Evolutionary conservation across 352 stramenopile species (phyloP).

Genomic region (Phytophthora chlamydospora): DNA sequence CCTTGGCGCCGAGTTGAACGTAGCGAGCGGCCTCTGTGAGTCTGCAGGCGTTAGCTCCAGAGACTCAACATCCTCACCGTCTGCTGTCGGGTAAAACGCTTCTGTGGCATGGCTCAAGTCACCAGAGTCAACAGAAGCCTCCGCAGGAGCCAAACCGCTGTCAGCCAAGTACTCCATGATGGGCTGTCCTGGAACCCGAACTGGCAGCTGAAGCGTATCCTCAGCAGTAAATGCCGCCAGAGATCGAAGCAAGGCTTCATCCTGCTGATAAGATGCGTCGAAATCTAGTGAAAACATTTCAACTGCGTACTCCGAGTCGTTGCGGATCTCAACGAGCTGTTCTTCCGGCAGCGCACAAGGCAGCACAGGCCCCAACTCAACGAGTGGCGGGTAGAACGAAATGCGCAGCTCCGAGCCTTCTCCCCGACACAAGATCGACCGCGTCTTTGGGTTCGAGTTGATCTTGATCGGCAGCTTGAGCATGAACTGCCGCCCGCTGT

Average conservation of each 20-base stretch:
- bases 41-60: not conserved
- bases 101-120: slow-evolving; percentile 3
- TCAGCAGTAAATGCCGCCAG: slow-evolving; percentile 65
- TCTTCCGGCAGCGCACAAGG: slow-evolving; percentile 63
- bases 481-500: slow-evolving; percentile 76
- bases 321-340: slow-evolving; percentile 77
- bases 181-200: slow-evolving; percentile 69
- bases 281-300: slow-evolving; percentile 94
- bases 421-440: slow-evolving; percentile 76
- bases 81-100: not conserved
- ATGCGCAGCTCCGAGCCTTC: slow-evolving; percentile 83
- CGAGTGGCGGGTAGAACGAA: slow-evolving; percentile 77
- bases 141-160: slow-evolving; percentile 42
- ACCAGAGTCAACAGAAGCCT: slow-evolving; percentile 5
- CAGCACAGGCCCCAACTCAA: slow-evolving; percentile 90
- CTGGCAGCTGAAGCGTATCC: slow-evolving; percentile 71
- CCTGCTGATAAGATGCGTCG: slow-evolving; percentile 78
- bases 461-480: slow-evolving; percentile 92
- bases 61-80: slow-evolving; percentile 6
- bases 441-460: slow-evolving; percentile 75
- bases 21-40: slow-evolving; percentile 1
- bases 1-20: slow-evolving; percentile 22
- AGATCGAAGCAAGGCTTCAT: slow-evolving; percentile 83
- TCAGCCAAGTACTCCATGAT: slow-evolving; percentile 65
- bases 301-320: slow-evolving; percentile 89